phyloP scores from a whole-genome alignment of 2,329 filamentous ascomycete species.

The Colletotrichum neosansevieriae region DNA sequence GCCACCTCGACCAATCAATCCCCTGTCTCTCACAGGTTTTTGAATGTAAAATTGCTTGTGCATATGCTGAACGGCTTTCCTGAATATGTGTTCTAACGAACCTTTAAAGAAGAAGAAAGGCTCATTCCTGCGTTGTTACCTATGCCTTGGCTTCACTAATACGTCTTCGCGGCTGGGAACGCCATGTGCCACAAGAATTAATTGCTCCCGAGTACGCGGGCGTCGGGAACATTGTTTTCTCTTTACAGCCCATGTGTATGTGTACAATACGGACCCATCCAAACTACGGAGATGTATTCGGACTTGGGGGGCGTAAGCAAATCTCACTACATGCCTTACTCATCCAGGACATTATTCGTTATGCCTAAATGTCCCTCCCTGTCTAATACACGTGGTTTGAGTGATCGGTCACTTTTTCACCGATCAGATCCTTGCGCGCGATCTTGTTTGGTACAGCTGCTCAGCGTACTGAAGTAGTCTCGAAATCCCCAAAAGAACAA shows the following conservation, averaged over 20 bases:
- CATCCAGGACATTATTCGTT: no score
- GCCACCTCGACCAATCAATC: no score
- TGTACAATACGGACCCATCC: neutral
- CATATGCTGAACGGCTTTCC: conserved; percentile 28
- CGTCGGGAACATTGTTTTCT: neutral
- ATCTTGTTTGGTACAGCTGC: neutral
- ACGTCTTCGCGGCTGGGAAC: no score
- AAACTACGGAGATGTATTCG: neutral
- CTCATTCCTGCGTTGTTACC: no score
- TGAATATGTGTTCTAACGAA: conserved; percentile 22
- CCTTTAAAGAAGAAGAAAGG: neutral
- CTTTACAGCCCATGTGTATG: neutral
- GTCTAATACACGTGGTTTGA: no score
- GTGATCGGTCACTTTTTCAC: no score
- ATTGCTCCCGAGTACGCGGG: conserved; percentile 7
- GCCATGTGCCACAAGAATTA: no score
- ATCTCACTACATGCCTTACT: no score
- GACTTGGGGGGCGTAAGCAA: no score
- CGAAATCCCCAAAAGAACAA: neutral
- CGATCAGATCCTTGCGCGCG: neutral
- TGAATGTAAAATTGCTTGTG: neutral
- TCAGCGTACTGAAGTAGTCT: neutral
- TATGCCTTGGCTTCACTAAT: neutral
- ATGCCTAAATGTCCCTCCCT: no score
- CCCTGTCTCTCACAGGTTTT: conserved; percentile 4